Evolutionary conservation across 2,329 filamentous ascomycete genomes (phyloP).

Genomic region (Mycosphaerella sp.): DNA sequence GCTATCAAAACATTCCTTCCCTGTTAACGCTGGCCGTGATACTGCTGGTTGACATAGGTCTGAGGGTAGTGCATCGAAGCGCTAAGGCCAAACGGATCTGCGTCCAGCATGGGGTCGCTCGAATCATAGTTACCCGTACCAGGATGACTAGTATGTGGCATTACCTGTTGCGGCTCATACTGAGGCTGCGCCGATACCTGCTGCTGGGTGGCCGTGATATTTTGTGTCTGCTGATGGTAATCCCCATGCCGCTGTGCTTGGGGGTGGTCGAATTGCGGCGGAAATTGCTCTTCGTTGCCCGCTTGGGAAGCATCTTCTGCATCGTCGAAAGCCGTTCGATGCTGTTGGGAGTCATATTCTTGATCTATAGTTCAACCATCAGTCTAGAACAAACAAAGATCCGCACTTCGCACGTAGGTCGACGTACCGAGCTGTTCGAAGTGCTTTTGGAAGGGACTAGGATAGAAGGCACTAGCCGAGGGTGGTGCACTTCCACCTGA

Average conservation of each 20-base stretch:
- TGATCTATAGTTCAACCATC: slow-evolving; percentile 72
- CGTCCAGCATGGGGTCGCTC: slow-evolving; percentile 83
- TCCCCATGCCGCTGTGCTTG: slow-evolving; percentile 25
- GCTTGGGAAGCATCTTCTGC: slow-evolving; percentile 25
- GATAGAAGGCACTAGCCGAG: slow-evolving; percentile 59
- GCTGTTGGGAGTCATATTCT: slow-evolving; percentile 76
- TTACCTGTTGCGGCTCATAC: slow-evolving; percentile 20
- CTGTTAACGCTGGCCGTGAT: slow-evolving; percentile 16
- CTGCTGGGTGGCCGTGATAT: slow-evolving; percentile 11
- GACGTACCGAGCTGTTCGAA: slow-evolving; percentile 93
- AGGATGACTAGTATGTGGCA: slow-evolving; percentile 22
- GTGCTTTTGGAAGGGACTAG: slow-evolving; percentile 85
- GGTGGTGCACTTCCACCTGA: slow-evolving; percentile 30
- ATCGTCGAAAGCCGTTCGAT: slow-evolving; percentile 63
- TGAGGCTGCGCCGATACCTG: slow-evolving; percentile 13
- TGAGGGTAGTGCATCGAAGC: slow-evolving; percentile 64
- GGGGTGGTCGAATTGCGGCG: slow-evolving; percentile 24
- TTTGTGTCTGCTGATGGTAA: slow-evolving; percentile 22
- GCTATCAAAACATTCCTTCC: neutral
- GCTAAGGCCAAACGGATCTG: slow-evolving; percentile 87
- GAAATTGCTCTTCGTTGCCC: slow-evolving; percentile 24
- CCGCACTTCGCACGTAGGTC: slow-evolving; percentile 49
- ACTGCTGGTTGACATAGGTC: slow-evolving; percentile 22
- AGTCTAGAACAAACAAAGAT: slow-evolving; percentile 63
- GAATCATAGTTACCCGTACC: slow-evolving; percentile 44